Percentiles rank a stretch among this genome's conserved stretches.
Evolutionary conservation across 768 basidiomycete genomes (phyloP).

Genomic region (Tremella fuciformis): DNA sequence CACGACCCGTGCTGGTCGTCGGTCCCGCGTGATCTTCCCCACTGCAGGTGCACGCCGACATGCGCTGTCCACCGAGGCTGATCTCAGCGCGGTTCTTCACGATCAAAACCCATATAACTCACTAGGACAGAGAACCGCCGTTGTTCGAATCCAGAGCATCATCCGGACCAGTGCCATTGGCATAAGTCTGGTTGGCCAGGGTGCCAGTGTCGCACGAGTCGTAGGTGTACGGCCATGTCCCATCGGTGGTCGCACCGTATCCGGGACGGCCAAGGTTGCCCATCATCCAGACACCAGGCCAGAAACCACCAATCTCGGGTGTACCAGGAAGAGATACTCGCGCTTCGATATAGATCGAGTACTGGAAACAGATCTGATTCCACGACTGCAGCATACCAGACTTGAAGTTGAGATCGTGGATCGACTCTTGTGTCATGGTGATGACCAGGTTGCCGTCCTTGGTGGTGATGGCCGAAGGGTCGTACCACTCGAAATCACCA

Average conservation of each 20-base stretch:
- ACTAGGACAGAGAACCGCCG: constrained; percentile 38
- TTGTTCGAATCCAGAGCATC: constrained; percentile 30
- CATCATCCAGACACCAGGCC: constrained; percentile 87
- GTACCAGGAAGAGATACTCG: constrained; percentile 47
- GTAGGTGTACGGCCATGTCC: constrained; percentile 81
- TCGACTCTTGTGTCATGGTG: constrained; percentile 67
- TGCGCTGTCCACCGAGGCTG: constrained; percentile 73
- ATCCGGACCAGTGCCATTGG: constrained; percentile 32
- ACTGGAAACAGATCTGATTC: constrained; percentile 92
- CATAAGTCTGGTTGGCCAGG: constrained; percentile 53
- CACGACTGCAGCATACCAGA: constrained; percentile 65
- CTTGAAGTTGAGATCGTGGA: constrained; percentile 77
- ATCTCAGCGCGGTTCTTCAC: too few species aligned
- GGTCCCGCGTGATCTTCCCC: constrained; percentile 86
- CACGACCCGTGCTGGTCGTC: constrained; percentile 71
- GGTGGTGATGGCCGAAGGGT: constrained; percentile 59
- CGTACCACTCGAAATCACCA: constrained; percentile 70
- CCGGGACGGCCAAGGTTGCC: constrained; percentile 85
- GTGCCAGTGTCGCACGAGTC: constrained; percentile 83
- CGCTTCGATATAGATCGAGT: constrained; percentile 77
- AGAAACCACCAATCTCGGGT: constrained; percentile 52
- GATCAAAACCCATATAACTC: too few species aligned
- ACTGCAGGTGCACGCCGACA: constrained; percentile 83
- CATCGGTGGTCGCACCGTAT: constrained; percentile 85
- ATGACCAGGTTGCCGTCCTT: constrained; percentile 73